Conservation (phyloP, 1,139 yeast genomes). For the Keqinozyma sinolaborantium region DNA sequence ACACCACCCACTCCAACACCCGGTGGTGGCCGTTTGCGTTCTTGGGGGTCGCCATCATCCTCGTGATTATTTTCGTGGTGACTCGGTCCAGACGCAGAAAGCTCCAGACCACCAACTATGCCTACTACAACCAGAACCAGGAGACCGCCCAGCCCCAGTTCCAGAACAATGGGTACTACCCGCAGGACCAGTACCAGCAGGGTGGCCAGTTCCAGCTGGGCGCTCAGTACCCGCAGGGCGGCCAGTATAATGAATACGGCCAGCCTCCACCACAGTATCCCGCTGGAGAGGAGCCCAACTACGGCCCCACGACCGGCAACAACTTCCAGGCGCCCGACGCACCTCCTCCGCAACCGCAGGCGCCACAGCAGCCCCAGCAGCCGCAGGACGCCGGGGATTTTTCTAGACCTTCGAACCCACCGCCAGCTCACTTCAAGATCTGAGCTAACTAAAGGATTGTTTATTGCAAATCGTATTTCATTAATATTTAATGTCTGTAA, state of each 20-base stretch:
- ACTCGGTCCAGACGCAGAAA: background rate
- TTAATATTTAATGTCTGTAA: conserved; percentile 23
- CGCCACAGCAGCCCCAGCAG: background rate
- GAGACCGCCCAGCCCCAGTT: background rate
- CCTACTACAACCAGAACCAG: background rate
- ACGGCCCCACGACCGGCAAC: background rate
- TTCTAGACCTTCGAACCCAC: background rate
- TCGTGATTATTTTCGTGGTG: background rate
- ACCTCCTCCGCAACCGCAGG: background rate
- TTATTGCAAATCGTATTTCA: background rate
- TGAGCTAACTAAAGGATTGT: too few species aligned
- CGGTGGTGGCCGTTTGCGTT: background rate
- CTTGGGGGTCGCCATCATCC: background rate
- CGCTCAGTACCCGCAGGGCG: background rate
- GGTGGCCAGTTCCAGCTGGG: background rate
- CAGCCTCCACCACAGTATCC: background rate
- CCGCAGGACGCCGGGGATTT: background rate
- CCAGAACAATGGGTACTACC: too few species aligned
- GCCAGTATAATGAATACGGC: background rate
- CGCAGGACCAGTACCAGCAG: background rate
- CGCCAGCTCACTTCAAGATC: background rate
- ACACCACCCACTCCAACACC: background rate
- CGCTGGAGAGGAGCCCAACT: background rate
- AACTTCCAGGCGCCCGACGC: background rate
- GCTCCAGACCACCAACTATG: background rate